Conservation (phyloP, 108 stramenopile species). For the Skeletonema tropicum region DNA sequence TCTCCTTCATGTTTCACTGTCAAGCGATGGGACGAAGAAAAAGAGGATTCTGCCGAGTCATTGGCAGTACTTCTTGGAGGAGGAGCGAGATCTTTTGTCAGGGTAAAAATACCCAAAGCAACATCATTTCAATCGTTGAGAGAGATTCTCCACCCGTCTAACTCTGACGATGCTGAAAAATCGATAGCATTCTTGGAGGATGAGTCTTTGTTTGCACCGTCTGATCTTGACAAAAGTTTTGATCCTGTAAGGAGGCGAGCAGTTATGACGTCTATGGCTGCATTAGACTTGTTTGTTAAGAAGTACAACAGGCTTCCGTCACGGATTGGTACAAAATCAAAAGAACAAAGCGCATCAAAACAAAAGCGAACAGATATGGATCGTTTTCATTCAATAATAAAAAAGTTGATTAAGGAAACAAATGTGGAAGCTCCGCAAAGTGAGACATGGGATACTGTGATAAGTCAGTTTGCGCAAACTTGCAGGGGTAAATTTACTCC, state of each 20-base stretch:
- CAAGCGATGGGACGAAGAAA: conserved; percentile 15
- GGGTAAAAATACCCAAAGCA: conserved; percentile 62
- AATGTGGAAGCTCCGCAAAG: conserved; percentile 6
- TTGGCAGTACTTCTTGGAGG: conserved; percentile 27
- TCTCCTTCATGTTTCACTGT: conserved; percentile 70
- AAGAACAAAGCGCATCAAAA: conserved; percentile 18
- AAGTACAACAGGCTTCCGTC: conserved; percentile 54
- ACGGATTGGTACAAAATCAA: conserved; percentile 20
- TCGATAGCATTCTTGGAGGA: conserved; percentile 26
- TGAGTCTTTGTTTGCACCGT: conserved; percentile 70
- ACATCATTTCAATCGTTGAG: conserved; percentile 62
- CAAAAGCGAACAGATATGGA: conserved; percentile 46
- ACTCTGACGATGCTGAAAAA: conserved; percentile 4
- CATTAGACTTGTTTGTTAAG: conserved; percentile 62
- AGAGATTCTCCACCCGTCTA: conserved; percentile 43
- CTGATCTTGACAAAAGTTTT: conserved; percentile 88
- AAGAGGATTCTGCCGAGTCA: conserved; percentile 7
- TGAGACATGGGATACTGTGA: conserved; percentile 22
- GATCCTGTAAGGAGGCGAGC: conserved; percentile 64
- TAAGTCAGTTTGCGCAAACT: conserved; percentile 47
- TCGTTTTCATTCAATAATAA: conserved; percentile 35
- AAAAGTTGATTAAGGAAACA: conserved; percentile 17
- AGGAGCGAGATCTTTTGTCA: conserved; percentile 57
- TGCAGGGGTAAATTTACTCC: conserved; percentile 83
- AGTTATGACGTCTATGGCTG: conserved; percentile 66